These are phyloP conservation scores for Diaporthe citriasiana DNA, from an alignment of 2,329 filamentous ascomycete genomes.

Conservation along the genomic window DNA sequence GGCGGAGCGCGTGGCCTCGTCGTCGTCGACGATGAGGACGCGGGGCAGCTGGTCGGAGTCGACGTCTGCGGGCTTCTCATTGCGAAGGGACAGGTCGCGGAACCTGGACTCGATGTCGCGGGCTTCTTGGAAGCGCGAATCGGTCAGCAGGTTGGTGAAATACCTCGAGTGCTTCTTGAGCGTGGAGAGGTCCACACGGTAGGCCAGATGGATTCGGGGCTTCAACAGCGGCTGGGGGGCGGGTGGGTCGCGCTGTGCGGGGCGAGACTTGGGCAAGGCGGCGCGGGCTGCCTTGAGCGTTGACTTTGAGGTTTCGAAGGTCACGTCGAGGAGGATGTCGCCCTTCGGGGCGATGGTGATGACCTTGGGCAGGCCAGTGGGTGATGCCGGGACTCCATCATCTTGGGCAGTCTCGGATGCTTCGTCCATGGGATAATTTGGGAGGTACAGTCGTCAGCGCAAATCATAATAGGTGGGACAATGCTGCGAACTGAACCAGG, in stretches of 20 bases:
- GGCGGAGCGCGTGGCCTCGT: conserved; percentile 73
- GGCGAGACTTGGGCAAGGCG: conserved; percentile 51
- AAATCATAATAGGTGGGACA: conserved; percentile 31
- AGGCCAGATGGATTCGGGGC: conserved; percentile 61
- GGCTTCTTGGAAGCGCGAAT: conserved; percentile 74
- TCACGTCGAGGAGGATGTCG: conserved; percentile 76
- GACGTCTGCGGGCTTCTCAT: conserved; percentile 63
- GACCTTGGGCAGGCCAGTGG: conserved; percentile 51
- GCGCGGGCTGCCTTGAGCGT: conserved; percentile 63
- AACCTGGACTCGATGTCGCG: conserved; percentile 67
- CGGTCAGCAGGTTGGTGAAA: conserved; percentile 76
- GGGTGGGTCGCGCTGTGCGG: conserved; percentile 42
- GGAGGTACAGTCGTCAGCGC: conserved; percentile 14
- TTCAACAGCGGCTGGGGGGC: conserved; percentile 51
- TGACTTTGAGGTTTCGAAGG: conserved; percentile 71
- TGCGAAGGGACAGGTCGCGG: conserved; percentile 61
- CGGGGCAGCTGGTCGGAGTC: conserved; percentile 69
- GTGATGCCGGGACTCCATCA: conserved; percentile 45
- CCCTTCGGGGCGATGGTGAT: conserved; percentile 69
- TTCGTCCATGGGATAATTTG: conserved; percentile 45
- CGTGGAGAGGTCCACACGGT: conserved; percentile 70
- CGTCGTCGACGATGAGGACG: conserved; percentile 76
- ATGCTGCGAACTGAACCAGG: not conserved
- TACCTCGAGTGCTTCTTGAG: conserved; percentile 76
- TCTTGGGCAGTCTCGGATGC: conserved; percentile 44